These are phyloP conservation scores for Nyssa sinensis DNA, from an alignment of 148 eudicot species.

Conservation along the genomic window DNA sequence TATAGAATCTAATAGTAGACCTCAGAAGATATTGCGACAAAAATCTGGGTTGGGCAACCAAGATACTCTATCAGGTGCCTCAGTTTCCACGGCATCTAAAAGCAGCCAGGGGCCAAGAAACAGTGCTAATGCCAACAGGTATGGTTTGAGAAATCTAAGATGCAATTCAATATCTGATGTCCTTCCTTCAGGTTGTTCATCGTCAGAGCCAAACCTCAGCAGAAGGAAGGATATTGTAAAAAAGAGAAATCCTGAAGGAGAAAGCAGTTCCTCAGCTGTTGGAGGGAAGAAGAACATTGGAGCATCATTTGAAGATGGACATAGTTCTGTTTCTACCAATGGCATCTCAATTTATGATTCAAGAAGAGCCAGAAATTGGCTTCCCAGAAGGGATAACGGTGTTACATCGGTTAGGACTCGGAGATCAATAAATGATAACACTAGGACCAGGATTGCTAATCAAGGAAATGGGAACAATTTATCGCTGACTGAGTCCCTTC, in stretches of 20 bases:
- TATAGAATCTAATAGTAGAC: conserved; percentile 34
- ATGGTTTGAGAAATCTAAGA: conserved; percentile 45
- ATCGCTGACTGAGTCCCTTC: conserved; percentile 27
- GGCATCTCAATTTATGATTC: conserved; percentile 58
- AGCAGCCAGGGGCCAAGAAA: conserved; percentile 31
- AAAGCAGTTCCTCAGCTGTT: conserved; percentile 47
- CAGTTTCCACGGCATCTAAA: conserved; percentile 35
- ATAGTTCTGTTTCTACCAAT: conserved; percentile 26
- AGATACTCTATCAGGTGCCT: conserved; percentile 33
- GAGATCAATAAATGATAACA: conserved; percentile 34
- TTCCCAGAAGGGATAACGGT: conserved; percentile 28
- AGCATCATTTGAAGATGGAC: conserved; percentile 27
- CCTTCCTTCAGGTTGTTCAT: conserved; percentile 46
- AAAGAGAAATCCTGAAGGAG: conserved; percentile 66
- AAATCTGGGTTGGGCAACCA: conserved; percentile 41
- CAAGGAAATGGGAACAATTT: conserved; percentile 34
- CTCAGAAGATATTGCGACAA: conserved; percentile 35
- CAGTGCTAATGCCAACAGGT: conserved; percentile 35
- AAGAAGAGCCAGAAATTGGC: conserved; percentile 35
- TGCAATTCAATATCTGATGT: conserved; percentile 62
- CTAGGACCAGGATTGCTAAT: conserved; percentile 37
- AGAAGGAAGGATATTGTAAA: conserved; percentile 44
- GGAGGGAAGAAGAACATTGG: conserved; percentile 58
- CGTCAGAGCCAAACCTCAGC: conserved; percentile 40
- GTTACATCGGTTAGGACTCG: conserved; percentile 30